Evolutionary conservation across 2,329 filamentous ascomycete genomes (phyloP).

Genomic region (Neonectria coccinea): DNA sequence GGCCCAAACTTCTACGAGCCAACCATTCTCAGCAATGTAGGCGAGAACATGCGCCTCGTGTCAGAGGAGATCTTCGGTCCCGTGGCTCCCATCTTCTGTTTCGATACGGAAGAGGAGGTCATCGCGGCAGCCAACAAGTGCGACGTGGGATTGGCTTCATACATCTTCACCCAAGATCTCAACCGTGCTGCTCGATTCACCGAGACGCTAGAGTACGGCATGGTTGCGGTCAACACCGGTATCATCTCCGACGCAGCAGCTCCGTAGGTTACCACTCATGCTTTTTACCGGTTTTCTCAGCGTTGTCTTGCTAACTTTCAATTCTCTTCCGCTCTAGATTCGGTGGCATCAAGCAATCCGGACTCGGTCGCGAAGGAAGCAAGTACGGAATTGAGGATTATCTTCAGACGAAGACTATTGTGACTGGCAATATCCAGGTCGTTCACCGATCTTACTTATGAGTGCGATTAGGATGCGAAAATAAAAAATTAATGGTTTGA

Average conservation of each 20-base stretch:
- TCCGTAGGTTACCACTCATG: slow-evolving; percentile 37
- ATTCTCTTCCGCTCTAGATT: slow-evolving; percentile 51
- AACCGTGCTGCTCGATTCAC: slow-evolving; percentile 56
- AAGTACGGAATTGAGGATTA: slow-evolving; percentile 72
- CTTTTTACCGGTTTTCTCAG: background rate
- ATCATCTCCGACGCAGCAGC: slow-evolving; percentile 42
- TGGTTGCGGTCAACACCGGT: slow-evolving; percentile 74
- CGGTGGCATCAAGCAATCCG: slow-evolving; percentile 71
- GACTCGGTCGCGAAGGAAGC: slow-evolving; percentile 70
- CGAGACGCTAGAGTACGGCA: slow-evolving; percentile 70
- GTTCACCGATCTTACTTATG: slow-evolving; percentile 29
- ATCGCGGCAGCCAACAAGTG: slow-evolving; percentile 74
- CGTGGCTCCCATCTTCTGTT: slow-evolving; percentile 76
- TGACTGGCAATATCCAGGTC: slow-evolving; percentile 48
- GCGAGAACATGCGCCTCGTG: slow-evolving; percentile 72
- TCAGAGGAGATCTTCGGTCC: slow-evolving; percentile 83
- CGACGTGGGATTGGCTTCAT: slow-evolving; percentile 79
- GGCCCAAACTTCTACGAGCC: slow-evolving; percentile 76
- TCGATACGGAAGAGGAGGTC: slow-evolving; percentile 78
- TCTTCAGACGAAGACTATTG: slow-evolving; percentile 66
- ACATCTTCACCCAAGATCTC: slow-evolving; percentile 72
- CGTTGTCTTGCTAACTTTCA: background rate
- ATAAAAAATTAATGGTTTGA: too few relatives aligned
- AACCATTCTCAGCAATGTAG: slow-evolving; percentile 78
- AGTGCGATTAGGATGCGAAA: background rate